Percentiles rank a stretch among this genome's conserved stretches.
phyloP scores from a whole-genome alignment of 2,329 filamentous ascomycete species.

The Orbilia javanica region DNA sequence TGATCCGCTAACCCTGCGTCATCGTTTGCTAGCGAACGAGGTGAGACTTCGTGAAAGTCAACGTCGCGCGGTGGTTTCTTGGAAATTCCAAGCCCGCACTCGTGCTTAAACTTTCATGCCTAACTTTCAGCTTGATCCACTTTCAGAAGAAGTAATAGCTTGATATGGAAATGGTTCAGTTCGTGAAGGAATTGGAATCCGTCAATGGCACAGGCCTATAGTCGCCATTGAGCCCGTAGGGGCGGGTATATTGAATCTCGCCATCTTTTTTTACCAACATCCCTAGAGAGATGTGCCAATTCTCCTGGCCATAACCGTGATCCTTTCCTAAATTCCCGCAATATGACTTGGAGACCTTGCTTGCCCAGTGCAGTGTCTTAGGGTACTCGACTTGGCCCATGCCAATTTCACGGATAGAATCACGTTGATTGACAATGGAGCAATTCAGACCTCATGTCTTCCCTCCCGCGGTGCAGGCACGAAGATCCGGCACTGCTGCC shows the following conservation, averaged over 20 bases:
- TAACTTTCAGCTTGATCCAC: conserved; percentile 6
- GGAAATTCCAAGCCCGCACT: conserved; percentile 15
- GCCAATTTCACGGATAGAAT: conserved; percentile 39
- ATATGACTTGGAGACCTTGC: conserved; percentile 31
- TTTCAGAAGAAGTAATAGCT: conserved; percentile 14
- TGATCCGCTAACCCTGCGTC: conserved; percentile 58
- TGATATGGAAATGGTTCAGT: not conserved
- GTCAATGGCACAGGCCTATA: conserved; percentile 8
- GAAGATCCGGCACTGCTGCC: conserved; percentile 51
- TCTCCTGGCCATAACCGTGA: conserved; percentile 8
- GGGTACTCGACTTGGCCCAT: conserved; percentile 21
- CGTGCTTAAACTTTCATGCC: not conserved
- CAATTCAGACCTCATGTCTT: conserved; percentile 35
- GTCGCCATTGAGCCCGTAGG: conserved; percentile 10
- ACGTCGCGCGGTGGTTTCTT: conserved; percentile 34
- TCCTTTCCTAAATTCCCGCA: conserved; percentile 55
- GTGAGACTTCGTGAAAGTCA: conserved; percentile 15
- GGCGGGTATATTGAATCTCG: conserved; percentile 40
- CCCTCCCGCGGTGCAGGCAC: conserved; percentile 53
- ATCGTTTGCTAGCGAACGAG: conserved; percentile 47
- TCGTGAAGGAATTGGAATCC: conserved; percentile 30
- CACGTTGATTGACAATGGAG: conserved; percentile 5
- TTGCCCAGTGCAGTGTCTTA: conserved; percentile 1
- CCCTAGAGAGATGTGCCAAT: not conserved
- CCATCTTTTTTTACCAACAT: conserved; percentile 5